Base-by-base conservation (phyloP, 108 stramenopile genomes). In the Pseudonitzschia pungens region DNA sequence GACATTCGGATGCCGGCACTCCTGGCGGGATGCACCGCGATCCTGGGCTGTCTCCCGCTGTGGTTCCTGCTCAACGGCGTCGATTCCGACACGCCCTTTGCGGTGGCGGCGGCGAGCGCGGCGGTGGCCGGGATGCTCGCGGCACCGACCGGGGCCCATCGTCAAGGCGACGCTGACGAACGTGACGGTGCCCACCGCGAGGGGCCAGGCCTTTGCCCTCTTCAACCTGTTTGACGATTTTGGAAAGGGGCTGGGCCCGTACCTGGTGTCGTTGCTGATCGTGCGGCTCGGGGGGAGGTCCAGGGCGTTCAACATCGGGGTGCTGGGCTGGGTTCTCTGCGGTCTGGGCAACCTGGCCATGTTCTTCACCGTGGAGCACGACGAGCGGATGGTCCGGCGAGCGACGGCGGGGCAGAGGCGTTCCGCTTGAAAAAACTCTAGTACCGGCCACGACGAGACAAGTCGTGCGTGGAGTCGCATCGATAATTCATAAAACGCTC, bases 171-270 rank as follows among this genome's bases (percentile, higher is more conserved):
- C 87, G 9, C 69, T 95, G 26, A 87, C 90, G 59, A 96, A 96
- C 75, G 91, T 92, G 0, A 91, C 91, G 5, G 56, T 88, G 42
- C 95, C 95, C 1, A 76, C 84, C 14, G 66, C 83, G 41, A 74
- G 95, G 33, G 95, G 92, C 10, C 80, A 84, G 57, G 90, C 95
- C 6, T 91, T 91, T 79, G 90, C 93, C 27, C 74, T 92, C 8
- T 83, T 88, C 52, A 90, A 83, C 51, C 83, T 87, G 2, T 86
- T 89, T 70, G 95, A 96, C 63, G 95, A 96, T 58, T 82, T 96
- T 73, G 95, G 95, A 5, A 81, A 92, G 65, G 95, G 95, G 2
- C 76, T 92, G 4, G 95, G 95, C 6, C 95, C 95, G 3, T 87
- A 84, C 14, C 84, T 95, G 71, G 85, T 95, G 4, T 85, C 94